Conservation (phyloP, 2,329 filamentous ascomycete genomes). For the Cryphonectria parasitica region DNA sequence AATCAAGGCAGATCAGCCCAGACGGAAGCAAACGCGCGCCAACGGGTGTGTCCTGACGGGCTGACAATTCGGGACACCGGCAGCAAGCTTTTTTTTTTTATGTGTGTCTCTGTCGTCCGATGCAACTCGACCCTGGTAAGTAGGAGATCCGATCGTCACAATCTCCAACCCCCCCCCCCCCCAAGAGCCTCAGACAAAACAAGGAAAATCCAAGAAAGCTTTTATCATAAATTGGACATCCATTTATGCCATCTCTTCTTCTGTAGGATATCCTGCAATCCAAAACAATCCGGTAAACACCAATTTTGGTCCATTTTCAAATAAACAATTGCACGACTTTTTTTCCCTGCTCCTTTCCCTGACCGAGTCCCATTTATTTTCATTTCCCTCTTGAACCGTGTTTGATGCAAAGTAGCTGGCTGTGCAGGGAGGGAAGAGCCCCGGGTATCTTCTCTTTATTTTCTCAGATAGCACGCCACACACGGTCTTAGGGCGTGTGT, state of each 20-base stretch:
- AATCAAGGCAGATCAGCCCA: slow-evolving; percentile 18
- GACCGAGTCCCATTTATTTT: not conserved
- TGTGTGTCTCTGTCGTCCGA: not conserved
- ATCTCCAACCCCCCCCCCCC: not conserved
- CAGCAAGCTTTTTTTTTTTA: not conserved
- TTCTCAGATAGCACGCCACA: not conserved
- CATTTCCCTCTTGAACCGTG: not conserved
- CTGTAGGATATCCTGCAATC: slow-evolving; percentile 2
- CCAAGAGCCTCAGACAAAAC: not conserved
- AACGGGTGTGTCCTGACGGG: not conserved
- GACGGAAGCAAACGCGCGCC: slow-evolving; percentile 9
- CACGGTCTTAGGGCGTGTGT: not conserved
- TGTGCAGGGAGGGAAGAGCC: slow-evolving; percentile 1
- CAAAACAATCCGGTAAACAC: not conserved
- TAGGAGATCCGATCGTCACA: not conserved
- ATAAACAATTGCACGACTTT: slow-evolving; percentile 1
- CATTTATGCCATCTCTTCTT: not conserved
- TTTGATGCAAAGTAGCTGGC: slow-evolving; percentile 19
- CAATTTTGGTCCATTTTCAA: not conserved
- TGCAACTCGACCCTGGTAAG: not conserved
- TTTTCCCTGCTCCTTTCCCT: not conserved
- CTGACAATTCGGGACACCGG: slow-evolving; percentile 21
- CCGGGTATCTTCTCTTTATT: slow-evolving; percentile 29
- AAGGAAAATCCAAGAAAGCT: not conserved
- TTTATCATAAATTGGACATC: not conserved